These are phyloP conservation scores for Guyanaporus albipodus DNA, from an alignment of 768 basidiomycete genomes.

Conservation along the genomic window DNA sequence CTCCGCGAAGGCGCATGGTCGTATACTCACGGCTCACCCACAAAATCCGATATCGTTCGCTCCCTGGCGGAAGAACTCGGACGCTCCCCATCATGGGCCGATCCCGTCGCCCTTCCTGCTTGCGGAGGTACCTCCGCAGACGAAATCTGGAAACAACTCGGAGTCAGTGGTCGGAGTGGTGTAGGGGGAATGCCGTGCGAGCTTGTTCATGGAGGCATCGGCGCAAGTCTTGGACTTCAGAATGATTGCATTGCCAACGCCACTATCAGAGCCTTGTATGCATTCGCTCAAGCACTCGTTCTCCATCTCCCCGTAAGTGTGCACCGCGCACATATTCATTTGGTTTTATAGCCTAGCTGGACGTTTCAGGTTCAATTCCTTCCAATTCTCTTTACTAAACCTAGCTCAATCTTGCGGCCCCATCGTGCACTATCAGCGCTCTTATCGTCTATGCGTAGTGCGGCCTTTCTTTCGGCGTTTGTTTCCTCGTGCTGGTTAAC, in stretches of 20 bases:
- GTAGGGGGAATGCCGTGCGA: constrained; percentile 77
- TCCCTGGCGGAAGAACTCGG: constrained; percentile 54
- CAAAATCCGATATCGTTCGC: constrained; percentile 39
- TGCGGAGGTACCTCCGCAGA: constrained; percentile 55
- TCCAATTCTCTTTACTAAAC: constrained; percentile 59
- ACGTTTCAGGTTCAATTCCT: constrained; percentile 62
- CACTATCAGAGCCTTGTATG: constrained; percentile 46
- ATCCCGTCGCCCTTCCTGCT: constrained; percentile 56
- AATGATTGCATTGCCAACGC: constrained; percentile 61
- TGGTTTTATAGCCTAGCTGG: neutral
- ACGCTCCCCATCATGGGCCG: constrained; percentile 57
- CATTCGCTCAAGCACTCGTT: constrained; percentile 57
- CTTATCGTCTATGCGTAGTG: constrained; percentile 56
- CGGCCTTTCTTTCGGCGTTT: constrained; percentile 69
- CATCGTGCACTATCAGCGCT: constrained; percentile 40
- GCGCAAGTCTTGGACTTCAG: constrained; percentile 42
- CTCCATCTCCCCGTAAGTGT: constrained; percentile 69
- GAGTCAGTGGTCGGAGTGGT: constrained; percentile 47
- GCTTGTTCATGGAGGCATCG: constrained; percentile 60
- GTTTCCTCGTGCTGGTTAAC: constrained; percentile 66
- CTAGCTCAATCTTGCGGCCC: constrained; percentile 46
- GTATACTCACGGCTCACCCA: constrained; percentile 44
- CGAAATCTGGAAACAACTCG: constrained; percentile 52
- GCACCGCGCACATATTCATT: neutral
- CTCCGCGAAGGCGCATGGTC: constrained; percentile 57